These are phyloP conservation scores for Salix arbutifolia DNA, from an alignment of 345 rosid species.

Conservation along the genomic window DNA sequence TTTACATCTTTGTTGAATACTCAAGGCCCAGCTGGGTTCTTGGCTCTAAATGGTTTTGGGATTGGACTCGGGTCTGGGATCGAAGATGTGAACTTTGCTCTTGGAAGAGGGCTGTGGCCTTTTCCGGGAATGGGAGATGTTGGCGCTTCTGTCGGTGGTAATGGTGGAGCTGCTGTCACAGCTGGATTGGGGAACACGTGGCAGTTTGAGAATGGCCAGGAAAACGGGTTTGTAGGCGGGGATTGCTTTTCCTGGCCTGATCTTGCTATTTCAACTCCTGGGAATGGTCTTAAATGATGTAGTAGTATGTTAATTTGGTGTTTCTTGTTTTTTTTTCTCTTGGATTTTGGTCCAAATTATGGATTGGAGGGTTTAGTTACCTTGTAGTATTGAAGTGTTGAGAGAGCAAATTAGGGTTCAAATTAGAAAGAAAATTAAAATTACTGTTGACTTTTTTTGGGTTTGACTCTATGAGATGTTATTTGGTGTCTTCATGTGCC, in stretches of 20 bases:
- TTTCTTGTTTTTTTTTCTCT: not conserved
- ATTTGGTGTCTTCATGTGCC: slow-evolving; percentile 17
- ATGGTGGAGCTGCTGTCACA: slow-evolving; percentile 21
- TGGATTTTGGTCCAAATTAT: slow-evolving; percentile 1
- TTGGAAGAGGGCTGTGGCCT: slow-evolving; percentile 79
- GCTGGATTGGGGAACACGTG: slow-evolving; percentile 51
- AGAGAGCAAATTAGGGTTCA: slow-evolving; percentile 9
- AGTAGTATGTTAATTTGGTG: not conserved
- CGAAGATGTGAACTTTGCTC: slow-evolving; percentile 64
- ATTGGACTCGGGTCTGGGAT: slow-evolving; percentile 55
- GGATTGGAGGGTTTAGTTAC: not conserved
- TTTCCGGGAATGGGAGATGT: slow-evolving; percentile 50
- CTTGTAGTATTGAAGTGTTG: not conserved
- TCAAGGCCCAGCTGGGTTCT: slow-evolving; percentile 59
- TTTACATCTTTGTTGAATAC: slow-evolving; percentile 72
- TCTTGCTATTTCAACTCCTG: slow-evolving; percentile 81
- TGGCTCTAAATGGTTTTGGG: slow-evolving; percentile 69
- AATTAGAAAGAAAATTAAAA: slow-evolving; percentile 10
- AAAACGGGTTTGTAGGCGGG: slow-evolving; percentile 49
- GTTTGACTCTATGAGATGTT: slow-evolving; percentile 20
- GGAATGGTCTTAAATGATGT: slow-evolving; percentile 66
- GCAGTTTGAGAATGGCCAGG: slow-evolving; percentile 75
- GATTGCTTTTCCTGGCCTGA: slow-evolving; percentile 93
- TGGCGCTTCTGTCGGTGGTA: slow-evolving; percentile 11
- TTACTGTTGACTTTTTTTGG: not conserved